Evolutionary conservation across 306 rosid species (phyloP).

Genomic region (Rosa persica): DNA sequence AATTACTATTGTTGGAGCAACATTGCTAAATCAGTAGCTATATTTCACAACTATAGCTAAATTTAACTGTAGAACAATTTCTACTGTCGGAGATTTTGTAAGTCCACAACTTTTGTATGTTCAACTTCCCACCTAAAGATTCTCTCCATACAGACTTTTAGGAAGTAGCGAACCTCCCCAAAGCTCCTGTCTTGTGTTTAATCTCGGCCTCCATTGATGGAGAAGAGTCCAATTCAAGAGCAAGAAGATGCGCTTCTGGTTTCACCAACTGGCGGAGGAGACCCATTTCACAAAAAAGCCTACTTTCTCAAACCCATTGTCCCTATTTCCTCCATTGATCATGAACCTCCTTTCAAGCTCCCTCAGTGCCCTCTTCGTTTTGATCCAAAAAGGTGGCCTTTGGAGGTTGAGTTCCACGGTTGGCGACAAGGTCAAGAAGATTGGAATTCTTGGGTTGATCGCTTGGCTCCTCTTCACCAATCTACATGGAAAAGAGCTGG

Average conservation of each 20-base stretch:
- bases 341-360: constrained; percentile 4
- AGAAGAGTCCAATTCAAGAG: constrained; percentile 4
- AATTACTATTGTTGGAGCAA: too few species aligned
- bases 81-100: too few species aligned
- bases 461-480: constrained; percentile 35
- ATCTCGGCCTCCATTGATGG: background rate
- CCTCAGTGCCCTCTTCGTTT: background rate
- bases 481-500: constrained; percentile 44
- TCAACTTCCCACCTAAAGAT: too few species aligned
- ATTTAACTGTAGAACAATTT: too few species aligned
- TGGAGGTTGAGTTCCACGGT: background rate
- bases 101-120: too few species aligned
- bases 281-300: constrained; percentile 33
- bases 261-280: constrained; percentile 42
- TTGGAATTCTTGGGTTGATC: constrained; percentile 28
- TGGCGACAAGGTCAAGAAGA: background rate
- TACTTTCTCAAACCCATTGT: background rate
- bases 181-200: background rate
- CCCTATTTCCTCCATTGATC: background rate
- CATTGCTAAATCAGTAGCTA: too few species aligned
- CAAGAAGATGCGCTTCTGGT: constrained; percentile 40
- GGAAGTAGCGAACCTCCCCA: background rate
- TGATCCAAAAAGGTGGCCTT: background rate
- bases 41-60: too few species aligned
- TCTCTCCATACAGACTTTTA: background rate